Evolutionary conservation across 768 basidiomycete genomes (phyloP).

Genomic region (Suillus clintonianus): DNA sequence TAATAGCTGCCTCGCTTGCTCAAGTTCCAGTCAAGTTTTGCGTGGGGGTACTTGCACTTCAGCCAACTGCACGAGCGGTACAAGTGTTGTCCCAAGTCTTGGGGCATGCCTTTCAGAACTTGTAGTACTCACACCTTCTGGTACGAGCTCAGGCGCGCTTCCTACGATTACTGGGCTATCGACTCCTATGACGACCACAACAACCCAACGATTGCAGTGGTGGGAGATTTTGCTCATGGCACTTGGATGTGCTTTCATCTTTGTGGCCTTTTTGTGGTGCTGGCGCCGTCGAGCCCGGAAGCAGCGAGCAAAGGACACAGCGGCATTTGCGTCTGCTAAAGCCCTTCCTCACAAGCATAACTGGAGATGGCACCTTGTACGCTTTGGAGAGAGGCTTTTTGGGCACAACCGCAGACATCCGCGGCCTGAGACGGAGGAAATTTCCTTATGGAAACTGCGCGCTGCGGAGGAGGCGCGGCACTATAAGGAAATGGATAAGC

Average conservation of each 20-base stretch:
- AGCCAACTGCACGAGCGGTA: conserved; percentile 58
- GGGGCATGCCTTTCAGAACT: conserved; percentile 82
- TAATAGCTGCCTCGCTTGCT: conserved; percentile 73
- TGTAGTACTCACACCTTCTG: conserved; percentile 53
- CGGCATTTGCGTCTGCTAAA: conserved; percentile 62
- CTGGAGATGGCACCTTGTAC: conserved; percentile 59
- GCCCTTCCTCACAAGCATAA: conserved; percentile 44
- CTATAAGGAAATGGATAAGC: conserved; percentile 50
- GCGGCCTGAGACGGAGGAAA: conserved; percentile 43
- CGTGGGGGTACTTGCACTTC: conserved; percentile 63
- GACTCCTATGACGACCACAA: conserved; percentile 44
- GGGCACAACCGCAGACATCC: conserved; percentile 39
- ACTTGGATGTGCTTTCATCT: conserved; percentile 79
- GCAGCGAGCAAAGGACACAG: conserved; percentile 66
- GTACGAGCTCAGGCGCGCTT: conserved; percentile 39
- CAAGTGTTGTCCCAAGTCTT: conserved; percentile 64
- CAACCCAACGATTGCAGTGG: conserved; percentile 56
- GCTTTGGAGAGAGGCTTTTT: conserved; percentile 62
- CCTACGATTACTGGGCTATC: conserved; percentile 60
- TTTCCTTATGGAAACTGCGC: conserved; percentile 51
- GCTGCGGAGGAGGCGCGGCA: conserved; percentile 53
- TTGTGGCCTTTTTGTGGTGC: conserved; percentile 61
- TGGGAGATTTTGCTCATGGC: conserved; percentile 87
- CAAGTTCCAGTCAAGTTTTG: conserved; percentile 60
- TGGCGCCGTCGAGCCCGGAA: conserved; percentile 74